phyloP scores from a whole-genome alignment of 495 filamentous ascomycete genomes.

The Margaritispora aquatica region DNA sequence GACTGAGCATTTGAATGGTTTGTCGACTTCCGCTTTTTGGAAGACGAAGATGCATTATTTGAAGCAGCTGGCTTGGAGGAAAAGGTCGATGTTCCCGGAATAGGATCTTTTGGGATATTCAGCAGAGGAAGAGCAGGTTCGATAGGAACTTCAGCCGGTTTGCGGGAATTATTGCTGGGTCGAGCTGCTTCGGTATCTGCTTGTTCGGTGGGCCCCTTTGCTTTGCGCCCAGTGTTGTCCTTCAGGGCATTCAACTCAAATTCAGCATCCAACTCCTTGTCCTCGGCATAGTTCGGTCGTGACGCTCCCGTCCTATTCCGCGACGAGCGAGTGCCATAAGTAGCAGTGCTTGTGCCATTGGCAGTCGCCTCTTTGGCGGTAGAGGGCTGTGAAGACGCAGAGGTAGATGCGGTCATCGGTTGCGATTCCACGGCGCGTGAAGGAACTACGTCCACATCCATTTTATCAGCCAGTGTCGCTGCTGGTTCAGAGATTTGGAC shows the following conservation, averaged over 20 bases:
- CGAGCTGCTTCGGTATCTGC: conserved; percentile 4
- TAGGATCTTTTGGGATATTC: conserved; percentile 39
- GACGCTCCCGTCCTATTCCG: conserved; percentile 76
- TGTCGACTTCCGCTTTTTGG: conserved; percentile 75
- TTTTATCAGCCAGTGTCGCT: background rate
- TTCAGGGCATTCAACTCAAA: conserved; percentile 29
- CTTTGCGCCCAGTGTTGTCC: conserved; percentile 16
- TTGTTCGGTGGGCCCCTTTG: conserved; percentile 10
- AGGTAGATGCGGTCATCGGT: conserved; percentile 38
- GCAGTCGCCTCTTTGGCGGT: conserved; percentile 19
- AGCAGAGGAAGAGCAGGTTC: conserved; percentile 29
- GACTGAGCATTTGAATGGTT: conserved; percentile 29
- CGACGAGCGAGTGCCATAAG: conserved; percentile 86
- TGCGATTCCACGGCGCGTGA: conserved; percentile 28
- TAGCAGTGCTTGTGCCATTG: conserved; percentile 35
- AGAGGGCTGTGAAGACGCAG: conserved; percentile 30
- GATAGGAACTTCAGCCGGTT: conserved; percentile 35
- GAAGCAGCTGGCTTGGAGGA: conserved; percentile 25
- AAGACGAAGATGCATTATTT: conserved; percentile 26
- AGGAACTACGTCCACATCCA: background rate
- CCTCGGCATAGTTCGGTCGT: conserved; percentile 93
- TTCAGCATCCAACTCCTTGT: conserved; percentile 87
- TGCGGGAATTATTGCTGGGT: conserved; percentile 8
- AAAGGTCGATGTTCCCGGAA: conserved; percentile 62
- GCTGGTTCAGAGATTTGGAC: background rate